phyloP scores from a whole-genome alignment of 176 grass and related monocot genomes.

The Thalia dealbata region DNA sequence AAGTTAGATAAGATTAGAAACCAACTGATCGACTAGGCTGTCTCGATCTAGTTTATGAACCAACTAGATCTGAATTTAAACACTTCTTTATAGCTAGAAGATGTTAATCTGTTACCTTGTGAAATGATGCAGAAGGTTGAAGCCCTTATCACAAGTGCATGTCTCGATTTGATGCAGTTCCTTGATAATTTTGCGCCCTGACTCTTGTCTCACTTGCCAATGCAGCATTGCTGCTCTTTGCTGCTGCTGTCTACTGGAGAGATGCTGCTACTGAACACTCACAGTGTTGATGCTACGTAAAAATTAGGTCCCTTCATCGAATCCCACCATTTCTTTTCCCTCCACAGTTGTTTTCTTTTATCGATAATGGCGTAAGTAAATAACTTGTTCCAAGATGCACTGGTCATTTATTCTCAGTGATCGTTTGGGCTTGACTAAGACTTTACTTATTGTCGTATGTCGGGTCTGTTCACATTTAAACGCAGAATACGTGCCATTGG shows the following conservation, averaged over 20 bases:
- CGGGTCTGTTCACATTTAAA: no score
- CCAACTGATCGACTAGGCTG: not conserved
- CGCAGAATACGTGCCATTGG: no score
- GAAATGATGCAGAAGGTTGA: no score
- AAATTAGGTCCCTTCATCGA: not conserved
- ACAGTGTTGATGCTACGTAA: not conserved
- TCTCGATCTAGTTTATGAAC: not conserved
- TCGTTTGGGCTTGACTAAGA: no score
- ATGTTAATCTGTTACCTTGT: not conserved
- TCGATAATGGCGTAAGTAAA: no score
- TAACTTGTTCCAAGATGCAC: no score
- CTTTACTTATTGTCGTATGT: no score
- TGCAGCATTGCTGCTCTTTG: constrained; percentile 1
- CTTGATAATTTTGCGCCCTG: not conserved
- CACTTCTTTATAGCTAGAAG: not conserved
- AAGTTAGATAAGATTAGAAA: no score
- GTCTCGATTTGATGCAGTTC: not conserved
- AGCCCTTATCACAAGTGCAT: no score
- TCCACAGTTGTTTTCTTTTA: not conserved
- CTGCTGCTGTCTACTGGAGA: constrained; percentile 1
- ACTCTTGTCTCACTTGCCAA: not conserved
- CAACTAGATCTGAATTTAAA: not conserved
- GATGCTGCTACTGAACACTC: not conserved
- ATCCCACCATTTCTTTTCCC: not conserved
- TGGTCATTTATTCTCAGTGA: no score